phyloP scores from a whole-genome alignment of 2,329 filamentous ascomycete genomes.

The Lachnellula cervina region DNA sequence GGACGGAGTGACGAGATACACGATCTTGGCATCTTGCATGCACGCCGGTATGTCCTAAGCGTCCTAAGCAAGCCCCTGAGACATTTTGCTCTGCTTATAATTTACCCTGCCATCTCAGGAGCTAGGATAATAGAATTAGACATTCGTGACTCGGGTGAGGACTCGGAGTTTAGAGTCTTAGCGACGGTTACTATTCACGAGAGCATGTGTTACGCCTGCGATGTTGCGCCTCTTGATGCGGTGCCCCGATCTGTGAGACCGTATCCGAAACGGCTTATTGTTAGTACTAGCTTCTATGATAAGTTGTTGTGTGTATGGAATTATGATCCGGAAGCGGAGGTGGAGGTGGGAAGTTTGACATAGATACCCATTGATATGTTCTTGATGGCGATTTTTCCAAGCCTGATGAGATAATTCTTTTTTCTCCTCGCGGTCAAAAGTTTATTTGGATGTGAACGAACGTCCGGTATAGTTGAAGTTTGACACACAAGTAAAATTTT shows the following conservation, averaged over 20 bases:
- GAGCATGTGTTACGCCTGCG: constrained; percentile 94
- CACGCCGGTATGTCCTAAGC: constrained; percentile 61
- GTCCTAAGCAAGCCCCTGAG: neutral
- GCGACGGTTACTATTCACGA: constrained; percentile 76
- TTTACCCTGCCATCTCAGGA: neutral
- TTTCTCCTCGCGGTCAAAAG: too few relatives aligned
- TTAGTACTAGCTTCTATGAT: constrained; percentile 77
- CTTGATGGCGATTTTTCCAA: neutral
- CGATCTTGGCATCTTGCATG: constrained; percentile 88
- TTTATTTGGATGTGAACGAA: too few relatives aligned
- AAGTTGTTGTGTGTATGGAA: constrained; percentile 65
- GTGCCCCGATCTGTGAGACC: constrained; percentile 5
- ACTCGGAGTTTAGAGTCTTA: constrained; percentile 48
- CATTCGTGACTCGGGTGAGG: constrained; percentile 42
- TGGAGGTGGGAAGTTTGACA: neutral
- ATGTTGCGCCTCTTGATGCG: constrained; percentile 47
- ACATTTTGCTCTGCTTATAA: too few relatives aligned
- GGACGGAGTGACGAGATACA: constrained; percentile 28
- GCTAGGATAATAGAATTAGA: neutral
- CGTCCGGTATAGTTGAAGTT: too few relatives aligned
- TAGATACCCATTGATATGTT: neutral
- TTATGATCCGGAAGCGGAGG: constrained; percentile 12
- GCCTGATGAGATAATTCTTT: neutral
- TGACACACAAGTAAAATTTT: neutral
- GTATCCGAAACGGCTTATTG: constrained; percentile 37